A percentile compares a stretch with the other conserved stretches of the same genome.
phyloP scores from a whole-genome alignment of 805 yeast genomes.

The Cyberlindnera subsufficiens region DNA sequence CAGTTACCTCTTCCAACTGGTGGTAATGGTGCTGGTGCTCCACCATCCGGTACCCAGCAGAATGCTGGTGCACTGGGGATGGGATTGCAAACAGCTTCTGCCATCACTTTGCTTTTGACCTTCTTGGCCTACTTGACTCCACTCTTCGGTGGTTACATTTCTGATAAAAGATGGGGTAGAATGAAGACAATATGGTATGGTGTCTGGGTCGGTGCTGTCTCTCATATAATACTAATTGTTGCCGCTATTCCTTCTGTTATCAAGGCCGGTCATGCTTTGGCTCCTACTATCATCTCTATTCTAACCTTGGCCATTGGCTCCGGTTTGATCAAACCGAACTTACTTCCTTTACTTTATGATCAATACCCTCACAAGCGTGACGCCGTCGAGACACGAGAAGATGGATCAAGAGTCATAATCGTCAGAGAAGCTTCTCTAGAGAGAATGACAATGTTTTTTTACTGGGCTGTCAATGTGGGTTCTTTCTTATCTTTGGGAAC shows the following conservation, averaged over 20 bases:
- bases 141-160: conserved; percentile 64
- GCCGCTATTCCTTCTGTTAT: conserved; percentile 61
- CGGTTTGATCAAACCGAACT: conserved; percentile 73
- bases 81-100: conserved; percentile 61
- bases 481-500: conserved; percentile 72
- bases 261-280: conserved; percentile 45
- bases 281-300: conserved; percentile 45
- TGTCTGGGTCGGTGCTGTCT: conserved; percentile 51
- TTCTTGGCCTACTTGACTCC: conserved; percentile 84
- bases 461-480: conserved; percentile 72
- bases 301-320: conserved; percentile 66
- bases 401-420: conserved; percentile 62
- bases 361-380: conserved; percentile 60
- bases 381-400: conserved; percentile 47
- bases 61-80: conserved; percentile 51
- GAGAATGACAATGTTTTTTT: conserved; percentile 70
- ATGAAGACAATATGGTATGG: conserved; percentile 61
- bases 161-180: conserved; percentile 73
- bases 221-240: conserved; percentile 58
- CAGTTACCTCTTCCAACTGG: conserved; percentile 41
- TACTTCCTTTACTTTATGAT: conserved; percentile 68
- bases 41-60: conserved; percentile 17
- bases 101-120: conserved; percentile 70
- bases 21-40: conserved; percentile 30
- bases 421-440: conserved; percentile 71